Percentiles rank a stretch among this genome's conserved stretches.
Conservation (phyloP, 129 eudicot genomes). For the Sambucus nigra region DNA sequence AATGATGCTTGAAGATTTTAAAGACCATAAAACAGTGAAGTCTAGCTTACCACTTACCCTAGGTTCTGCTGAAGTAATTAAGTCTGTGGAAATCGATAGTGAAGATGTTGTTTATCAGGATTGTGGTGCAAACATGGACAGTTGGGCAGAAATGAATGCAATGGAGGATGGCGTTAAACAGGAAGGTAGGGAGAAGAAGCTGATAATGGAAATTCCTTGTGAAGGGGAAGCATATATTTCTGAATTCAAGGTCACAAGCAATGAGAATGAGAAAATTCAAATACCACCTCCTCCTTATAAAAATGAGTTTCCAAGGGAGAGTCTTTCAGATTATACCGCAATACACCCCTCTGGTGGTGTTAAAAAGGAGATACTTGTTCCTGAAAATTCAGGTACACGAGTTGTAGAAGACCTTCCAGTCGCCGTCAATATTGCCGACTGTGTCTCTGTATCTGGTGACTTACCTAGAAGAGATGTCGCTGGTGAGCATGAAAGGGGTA, state of each 20-base stretch:
- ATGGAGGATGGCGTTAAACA: neutral
- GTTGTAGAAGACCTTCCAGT: too few relatives aligned
- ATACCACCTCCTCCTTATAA: too few relatives aligned
- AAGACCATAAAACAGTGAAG: slow-evolving; percentile 18
- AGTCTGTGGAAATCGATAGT: neutral
- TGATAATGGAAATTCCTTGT: slow-evolving; percentile 1
- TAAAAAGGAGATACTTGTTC: too few relatives aligned
- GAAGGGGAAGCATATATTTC: slow-evolving; percentile 1
- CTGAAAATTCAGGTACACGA: too few relatives aligned
- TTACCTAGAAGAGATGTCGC: slow-evolving; percentile 1
- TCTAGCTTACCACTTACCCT: slow-evolving; percentile 14
- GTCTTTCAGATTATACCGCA: too few relatives aligned
- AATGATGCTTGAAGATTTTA: slow-evolving; percentile 25
- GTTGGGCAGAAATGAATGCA: neutral
- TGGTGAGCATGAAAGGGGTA: slow-evolving; percentile 5
- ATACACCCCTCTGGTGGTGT: too few relatives aligned
- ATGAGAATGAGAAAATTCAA: neutral
- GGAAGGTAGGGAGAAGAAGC: neutral
- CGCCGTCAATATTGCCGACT: neutral
- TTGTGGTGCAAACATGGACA: neutral
- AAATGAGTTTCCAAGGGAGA: too few relatives aligned
- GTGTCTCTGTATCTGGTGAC: neutral
- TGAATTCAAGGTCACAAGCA: slow-evolving; percentile 3
- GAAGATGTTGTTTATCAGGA: neutral
- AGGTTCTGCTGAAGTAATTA: slow-evolving; percentile 10